These are phyloP conservation scores for Pichia sp. DNA, from an alignment of 1,139 yeast species.

Conservation along the genomic window DNA sequence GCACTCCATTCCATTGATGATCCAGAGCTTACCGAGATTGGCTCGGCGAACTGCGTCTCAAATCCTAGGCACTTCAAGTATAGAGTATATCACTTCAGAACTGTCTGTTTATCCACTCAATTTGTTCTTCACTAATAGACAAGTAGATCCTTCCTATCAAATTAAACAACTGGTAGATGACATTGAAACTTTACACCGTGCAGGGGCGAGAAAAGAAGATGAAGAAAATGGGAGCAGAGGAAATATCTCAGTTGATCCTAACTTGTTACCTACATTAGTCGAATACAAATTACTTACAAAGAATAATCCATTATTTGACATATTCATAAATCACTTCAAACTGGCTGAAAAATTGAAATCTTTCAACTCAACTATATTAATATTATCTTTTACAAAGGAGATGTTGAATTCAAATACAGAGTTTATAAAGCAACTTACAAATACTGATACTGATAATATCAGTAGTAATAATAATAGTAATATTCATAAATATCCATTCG, in stretches of 20 bases:
- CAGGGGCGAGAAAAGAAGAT: too few relatives aligned
- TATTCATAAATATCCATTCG: too few relatives aligned
- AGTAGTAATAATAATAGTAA: background rate
- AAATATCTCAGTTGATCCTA: constrained; percentile 8
- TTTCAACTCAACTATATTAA: constrained; percentile 2
- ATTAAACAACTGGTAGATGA: constrained; percentile 6
- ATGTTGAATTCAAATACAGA: constrained; percentile 6
- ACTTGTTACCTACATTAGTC: constrained; percentile 11
- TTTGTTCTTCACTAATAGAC: constrained; percentile 4
- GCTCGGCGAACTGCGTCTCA: background rate
- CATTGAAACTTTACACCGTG: constrained; percentile 5
- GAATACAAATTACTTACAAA: constrained; percentile 14
- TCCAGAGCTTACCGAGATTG: too few relatives aligned
- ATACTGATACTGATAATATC: background rate
- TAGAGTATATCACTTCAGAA: background rate
- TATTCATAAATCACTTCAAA: constrained; percentile 1
- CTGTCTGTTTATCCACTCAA: constrained; percentile 9
- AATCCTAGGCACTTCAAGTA: background rate
- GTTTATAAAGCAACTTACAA: constrained; percentile 9
- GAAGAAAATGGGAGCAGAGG: too few relatives aligned
- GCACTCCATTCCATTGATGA: too few relatives aligned
- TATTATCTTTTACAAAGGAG: constrained; percentile 10
- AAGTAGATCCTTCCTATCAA: constrained; percentile 1
- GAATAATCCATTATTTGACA: background rate
- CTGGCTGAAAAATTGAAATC: too few relatives aligned